Evolutionary conservation across 1,139 yeast species (phyloP).

Genomic region (Pichia sorboxylosa): DNA sequence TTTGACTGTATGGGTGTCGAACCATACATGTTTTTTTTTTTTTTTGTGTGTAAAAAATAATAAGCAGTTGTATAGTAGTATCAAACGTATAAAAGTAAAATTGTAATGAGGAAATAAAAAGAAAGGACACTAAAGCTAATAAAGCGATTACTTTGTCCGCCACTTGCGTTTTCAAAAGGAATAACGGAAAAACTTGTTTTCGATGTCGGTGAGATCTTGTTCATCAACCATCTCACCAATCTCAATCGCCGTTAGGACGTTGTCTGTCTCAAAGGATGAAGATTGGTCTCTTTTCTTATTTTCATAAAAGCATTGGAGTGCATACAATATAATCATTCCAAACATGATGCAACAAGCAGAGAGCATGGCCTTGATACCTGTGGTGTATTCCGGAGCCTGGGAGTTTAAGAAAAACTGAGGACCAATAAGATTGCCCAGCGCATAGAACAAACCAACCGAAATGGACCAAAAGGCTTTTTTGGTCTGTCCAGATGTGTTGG

Average conservation of each 20-base stretch:
- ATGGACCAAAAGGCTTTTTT: constrained; percentile 7
- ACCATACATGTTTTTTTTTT: no score
- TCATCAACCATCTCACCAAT: constrained; percentile 32
- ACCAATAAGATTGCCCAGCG: constrained; percentile 52
- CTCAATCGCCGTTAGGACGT: constrained; percentile 14
- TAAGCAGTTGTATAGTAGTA: no score
- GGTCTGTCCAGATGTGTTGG: constrained; percentile 7
- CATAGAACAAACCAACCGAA: constrained; percentile 51
- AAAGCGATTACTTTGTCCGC: no score
- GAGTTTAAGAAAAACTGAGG: constrained; percentile 50
- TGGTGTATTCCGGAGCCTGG: constrained; percentile 42
- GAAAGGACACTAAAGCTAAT: no score
- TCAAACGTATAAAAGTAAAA: background rate
- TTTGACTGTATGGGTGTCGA: no score
- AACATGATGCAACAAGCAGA: constrained; percentile 22
- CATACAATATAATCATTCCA: constrained; percentile 21
- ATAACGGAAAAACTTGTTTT: constrained; percentile 55
- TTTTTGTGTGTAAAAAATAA: no score
- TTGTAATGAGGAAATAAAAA: background rate
- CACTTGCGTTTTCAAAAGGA: constrained; percentile 5
- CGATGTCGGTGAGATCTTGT: constrained; percentile 56
- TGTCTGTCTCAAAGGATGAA: constrained; percentile 11
- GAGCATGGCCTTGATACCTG: constrained; percentile 38
- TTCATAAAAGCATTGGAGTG: constrained; percentile 25
- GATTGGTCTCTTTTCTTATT: constrained; percentile 16